Base-by-base conservation (phyloP, 768 basidiomycete genomes). In the Suillus americanus region DNA sequence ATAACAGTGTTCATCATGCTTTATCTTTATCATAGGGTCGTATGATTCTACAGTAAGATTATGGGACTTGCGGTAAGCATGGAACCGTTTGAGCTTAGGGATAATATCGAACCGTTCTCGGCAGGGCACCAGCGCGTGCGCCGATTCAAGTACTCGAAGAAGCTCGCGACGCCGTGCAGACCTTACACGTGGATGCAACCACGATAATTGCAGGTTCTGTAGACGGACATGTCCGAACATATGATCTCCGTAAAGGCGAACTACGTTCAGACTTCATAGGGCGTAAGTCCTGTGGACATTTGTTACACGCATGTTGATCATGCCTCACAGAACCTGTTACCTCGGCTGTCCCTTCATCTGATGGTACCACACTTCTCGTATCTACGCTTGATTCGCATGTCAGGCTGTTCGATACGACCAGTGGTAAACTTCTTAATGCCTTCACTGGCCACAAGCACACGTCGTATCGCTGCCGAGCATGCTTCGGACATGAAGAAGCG, bases 211-310 rank as follows among this genome's bases (percentile, higher is more conserved):
- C 93, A 3, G 95, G 94, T 10, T 94, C 94, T 3, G 90, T 97
- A 6, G 97, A 99, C 66, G 97, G 97, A 3, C 84, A 90, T 73
- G 88, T 97, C 51, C 87, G 97, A 23, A 94, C 93, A 10, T 98
- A 99, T 77, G 97, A 99, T 76, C 82, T 99, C 38, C 90, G 97
- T 61, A 94, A 91, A 80, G 97, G 97, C 28, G 88, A 97, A 74
- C 79, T 98, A 35, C 86, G 90, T 9, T 85, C 91, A 51, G 97
- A 99, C 75, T 95, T 88, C 72, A 85, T 99, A 68, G 97, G 97
- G 9, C 86, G 95, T 96, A 75, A 70, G 93, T 86, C 16, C 28
- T 12, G 0, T 33, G n/a, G 13, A 45, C 41, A 41, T 25, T 8
- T 54, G 16, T 41, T 13, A 48, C 20, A 61, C 48, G 38, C 51